phyloP scores from a whole-genome alignment of 164 flowering plant species.

The Tetracentron sinense region DNA sequence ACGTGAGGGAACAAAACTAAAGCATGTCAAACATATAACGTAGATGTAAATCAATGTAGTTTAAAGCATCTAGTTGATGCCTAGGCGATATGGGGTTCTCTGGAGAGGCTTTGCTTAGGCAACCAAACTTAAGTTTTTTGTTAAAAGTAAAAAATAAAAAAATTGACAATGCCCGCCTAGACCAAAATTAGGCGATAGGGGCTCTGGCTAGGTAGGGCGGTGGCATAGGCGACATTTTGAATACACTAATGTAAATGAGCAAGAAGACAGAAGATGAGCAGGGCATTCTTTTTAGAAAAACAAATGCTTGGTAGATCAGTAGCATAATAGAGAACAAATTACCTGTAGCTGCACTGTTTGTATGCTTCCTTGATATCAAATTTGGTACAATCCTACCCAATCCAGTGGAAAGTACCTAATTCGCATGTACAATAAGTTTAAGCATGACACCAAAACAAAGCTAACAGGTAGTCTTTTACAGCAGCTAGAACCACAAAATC shows the following conservation, averaged over 20 bases:
- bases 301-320: not conserved
- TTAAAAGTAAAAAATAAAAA: too few species aligned
- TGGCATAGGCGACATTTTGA: too few species aligned
- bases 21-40: too few species aligned
- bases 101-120: too few species aligned
- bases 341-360: conserved; percentile 99
- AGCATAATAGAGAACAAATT: conserved; percentile 3
- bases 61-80: too few species aligned
- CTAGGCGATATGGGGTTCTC: too few species aligned
- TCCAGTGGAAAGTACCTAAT: conserved; percentile 93
- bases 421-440: conserved; percentile 15
- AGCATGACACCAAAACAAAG: not conserved
- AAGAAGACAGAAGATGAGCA: not conserved
- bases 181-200: too few species aligned
- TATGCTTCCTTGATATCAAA: conserved; percentile 96
- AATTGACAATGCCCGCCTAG: too few species aligned
- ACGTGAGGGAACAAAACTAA: too few species aligned
- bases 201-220: too few species aligned
- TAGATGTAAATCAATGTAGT: too few species aligned
- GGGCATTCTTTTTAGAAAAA: not conserved
- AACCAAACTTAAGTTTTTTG: too few species aligned
- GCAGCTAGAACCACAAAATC: not conserved
- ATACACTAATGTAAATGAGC: not conserved
- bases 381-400: conserved; percentile 98
- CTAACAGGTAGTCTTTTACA: not conserved